phyloP scores from a whole-genome alignment of 495 filamentous ascomycete species.

The Penicillium riverlandense region DNA sequence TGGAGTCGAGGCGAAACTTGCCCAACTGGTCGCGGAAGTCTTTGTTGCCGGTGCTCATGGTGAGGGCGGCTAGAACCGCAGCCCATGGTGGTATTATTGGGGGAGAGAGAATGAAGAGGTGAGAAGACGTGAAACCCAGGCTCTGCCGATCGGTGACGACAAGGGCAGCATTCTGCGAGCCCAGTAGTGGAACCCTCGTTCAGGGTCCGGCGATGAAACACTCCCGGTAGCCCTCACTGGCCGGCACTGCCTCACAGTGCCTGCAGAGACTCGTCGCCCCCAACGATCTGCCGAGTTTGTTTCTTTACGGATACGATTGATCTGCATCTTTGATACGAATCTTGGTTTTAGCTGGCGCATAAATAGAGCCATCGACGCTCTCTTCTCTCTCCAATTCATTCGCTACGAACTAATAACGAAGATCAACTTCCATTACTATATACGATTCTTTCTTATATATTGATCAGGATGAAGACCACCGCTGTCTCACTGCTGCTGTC shows the following conservation, averaged over 20 bases:
- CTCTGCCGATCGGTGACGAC: no score
- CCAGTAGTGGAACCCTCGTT: no score
- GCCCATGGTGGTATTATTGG: slow-evolving; percentile 13
- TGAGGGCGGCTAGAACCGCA: slow-evolving; percentile 30
- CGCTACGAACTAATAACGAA: slow-evolving; percentile 1
- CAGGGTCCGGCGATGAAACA: no score
- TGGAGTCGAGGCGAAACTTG: slow-evolving; percentile 37
- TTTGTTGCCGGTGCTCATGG: slow-evolving; percentile 32
- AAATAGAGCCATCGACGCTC: background rate
- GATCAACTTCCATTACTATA: background rate
- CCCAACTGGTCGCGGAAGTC: slow-evolving; percentile 41
- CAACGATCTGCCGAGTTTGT: background rate
- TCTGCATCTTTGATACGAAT: slow-evolving; percentile 3
- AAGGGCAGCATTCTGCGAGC: no score
- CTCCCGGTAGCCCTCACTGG: no score
- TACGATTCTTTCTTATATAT: background rate
- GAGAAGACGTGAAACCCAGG: background rate
- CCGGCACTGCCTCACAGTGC: background rate
- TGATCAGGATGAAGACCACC: slow-evolving; percentile 9
- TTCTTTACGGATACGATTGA: slow-evolving; percentile 25
- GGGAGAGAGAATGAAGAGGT: slow-evolving; percentile 2
- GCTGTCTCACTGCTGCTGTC: slow-evolving; percentile 5
- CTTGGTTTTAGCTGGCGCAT: background rate
- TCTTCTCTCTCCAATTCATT: background rate
- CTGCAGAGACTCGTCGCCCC: background rate